These are phyloP conservation scores for Syzygium jambos DNA, from an alignment of 345 rosid species.

Conservation along the genomic window DNA sequence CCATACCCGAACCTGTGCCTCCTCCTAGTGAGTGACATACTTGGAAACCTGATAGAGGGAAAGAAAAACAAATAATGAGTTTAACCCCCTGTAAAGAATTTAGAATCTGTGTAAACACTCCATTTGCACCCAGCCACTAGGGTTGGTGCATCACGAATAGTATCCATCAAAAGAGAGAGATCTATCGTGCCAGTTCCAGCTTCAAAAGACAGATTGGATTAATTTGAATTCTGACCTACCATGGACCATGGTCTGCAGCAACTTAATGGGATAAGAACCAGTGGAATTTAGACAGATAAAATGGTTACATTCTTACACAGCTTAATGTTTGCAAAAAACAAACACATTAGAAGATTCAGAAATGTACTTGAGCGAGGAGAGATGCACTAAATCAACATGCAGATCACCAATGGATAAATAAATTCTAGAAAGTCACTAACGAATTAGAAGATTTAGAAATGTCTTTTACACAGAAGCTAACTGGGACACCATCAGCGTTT, in stretches of 20 bases:
- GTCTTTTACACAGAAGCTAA: background rate
- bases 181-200: background rate
- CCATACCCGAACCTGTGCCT: slow-evolving; percentile 98
- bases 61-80: background rate
- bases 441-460: background rate
- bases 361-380: background rate
- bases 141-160: background rate
- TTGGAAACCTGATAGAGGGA: slow-evolving; percentile 59
- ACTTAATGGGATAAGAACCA: background rate
- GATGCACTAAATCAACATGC: background rate
- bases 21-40: slow-evolving; percentile 98
- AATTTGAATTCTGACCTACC: background rate
- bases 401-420: background rate
- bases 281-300: background rate
- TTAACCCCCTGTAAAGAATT: background rate
- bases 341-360: background rate
- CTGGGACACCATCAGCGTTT: background rate
- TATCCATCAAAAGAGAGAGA: background rate
- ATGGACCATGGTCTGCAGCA: background rate
- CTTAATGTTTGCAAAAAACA: background rate
- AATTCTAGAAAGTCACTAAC: background rate
- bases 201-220: background rate
- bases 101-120: background rate
- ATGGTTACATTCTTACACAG: background rate
- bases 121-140: background rate